Percentiles rank a stretch among this genome's conserved stretches.
These are phyloP conservation scores for Xylaria hypoxylon DNA, from an alignment of 2,329 filamentous ascomycete genomes.

Conservation along the genomic window DNA sequence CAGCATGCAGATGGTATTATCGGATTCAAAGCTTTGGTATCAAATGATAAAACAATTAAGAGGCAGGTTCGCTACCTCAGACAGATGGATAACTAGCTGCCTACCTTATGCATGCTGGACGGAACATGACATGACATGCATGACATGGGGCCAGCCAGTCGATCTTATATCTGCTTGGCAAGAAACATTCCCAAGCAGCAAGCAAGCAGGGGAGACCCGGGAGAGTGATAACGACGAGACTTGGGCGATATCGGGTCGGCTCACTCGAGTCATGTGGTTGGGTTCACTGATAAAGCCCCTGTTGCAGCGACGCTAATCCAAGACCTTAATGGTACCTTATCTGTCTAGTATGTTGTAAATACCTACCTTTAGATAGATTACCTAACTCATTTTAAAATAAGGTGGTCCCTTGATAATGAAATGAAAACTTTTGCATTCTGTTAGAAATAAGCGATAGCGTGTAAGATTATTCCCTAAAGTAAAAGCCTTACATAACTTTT, in stretches of 20 bases:
- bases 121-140: neutral
- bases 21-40: too few relatives aligned
- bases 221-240: neutral
- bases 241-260: neutral
- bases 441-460: too few relatives aligned
- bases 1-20: neutral
- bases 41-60: neutral
- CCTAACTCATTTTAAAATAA: neutral
- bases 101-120: neutral
- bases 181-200: neutral
- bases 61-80: neutral
- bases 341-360: neutral
- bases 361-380: neutral
- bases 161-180: slow-evolving; percentile 8
- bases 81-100: neutral
- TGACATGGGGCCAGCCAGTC: neutral
- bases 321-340: neutral
- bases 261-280: neutral
- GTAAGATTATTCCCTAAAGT: too few relatives aligned
- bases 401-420: neutral
- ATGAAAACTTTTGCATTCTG: too few relatives aligned
- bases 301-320: neutral
- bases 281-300: slow-evolving; percentile 12
- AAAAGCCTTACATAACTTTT: too few relatives aligned
- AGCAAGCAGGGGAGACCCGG: too few relatives aligned